phyloP scores from a whole-genome alignment of 768 basidiomycete genomes.

The Calocera cornea region DNA sequence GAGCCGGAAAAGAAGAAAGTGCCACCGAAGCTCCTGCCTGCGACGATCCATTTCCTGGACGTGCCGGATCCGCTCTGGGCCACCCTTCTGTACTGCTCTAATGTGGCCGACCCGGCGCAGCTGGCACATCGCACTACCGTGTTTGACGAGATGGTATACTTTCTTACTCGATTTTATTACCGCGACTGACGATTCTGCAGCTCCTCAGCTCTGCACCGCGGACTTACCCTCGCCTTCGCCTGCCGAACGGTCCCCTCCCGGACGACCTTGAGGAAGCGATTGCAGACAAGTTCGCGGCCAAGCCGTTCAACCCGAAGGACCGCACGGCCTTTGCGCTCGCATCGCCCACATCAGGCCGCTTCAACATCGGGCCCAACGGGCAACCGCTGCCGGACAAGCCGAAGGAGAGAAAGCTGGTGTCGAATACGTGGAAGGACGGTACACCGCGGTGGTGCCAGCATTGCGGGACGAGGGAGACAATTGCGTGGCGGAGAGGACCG shows the following conservation, averaged over 20 bases:
- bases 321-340: not conserved
- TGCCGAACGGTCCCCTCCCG: not conserved
- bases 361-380: not conserved
- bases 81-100: not conserved
- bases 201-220: not conserved
- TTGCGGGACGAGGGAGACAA: conserved; percentile 2
- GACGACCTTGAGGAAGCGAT: not conserved
- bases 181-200: not conserved
- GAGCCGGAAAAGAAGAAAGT: not conserved
- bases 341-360: not conserved
- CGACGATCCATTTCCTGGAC: not conserved
- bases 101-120: not conserved
- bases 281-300: not conserved
- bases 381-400: not conserved
- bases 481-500: not conserved
- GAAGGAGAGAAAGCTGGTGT: not conserved
- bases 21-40: not conserved
- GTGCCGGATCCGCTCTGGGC: conserved; percentile 2
- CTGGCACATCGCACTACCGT: conserved; percentile 1
- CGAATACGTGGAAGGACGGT: not conserved
- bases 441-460: not conserved
- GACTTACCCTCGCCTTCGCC: not conserved
- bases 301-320: conserved; percentile 1
- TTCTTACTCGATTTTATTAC: not conserved
- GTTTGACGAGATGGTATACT: not conserved